Percentiles rank a stretch among this genome's conserved stretches.
Conservation (phyloP, 2,329 filamentous ascomycete species). For the Fusarium temperatum region DNA sequence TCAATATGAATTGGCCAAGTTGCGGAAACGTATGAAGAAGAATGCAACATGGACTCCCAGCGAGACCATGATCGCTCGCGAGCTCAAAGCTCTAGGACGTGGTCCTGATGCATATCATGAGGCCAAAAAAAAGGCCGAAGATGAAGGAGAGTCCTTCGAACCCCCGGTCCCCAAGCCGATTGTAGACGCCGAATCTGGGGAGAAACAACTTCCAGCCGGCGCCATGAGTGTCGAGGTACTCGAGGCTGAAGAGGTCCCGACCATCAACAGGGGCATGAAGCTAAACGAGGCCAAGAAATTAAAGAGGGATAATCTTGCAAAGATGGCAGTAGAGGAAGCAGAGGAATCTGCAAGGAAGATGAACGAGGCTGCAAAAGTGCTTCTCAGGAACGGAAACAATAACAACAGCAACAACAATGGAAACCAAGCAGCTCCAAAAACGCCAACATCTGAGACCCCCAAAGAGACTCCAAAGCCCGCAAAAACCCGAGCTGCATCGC, state of each 20-base stretch:
- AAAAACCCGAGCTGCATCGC: conserved; percentile 46
- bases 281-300: conserved; percentile 81
- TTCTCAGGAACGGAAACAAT: conserved; percentile 50
- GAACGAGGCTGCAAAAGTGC: conserved; percentile 56
- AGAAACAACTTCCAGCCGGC: conserved; percentile 64
- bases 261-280: conserved; percentile 79
- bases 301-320: conserved; percentile 72
- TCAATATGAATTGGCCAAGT: conserved; percentile 70
- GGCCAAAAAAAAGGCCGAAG: conserved; percentile 72
- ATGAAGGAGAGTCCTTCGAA: conserved; percentile 70
- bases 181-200: conserved; percentile 60
- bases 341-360: conserved; percentile 65
- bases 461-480: conserved; percentile 40
- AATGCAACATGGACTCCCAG: conserved; percentile 87
- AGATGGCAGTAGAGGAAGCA: conserved; percentile 69
- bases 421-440: conserved; percentile 39
- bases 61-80: conserved; percentile 84
- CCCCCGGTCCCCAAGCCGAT: conserved; percentile 47
- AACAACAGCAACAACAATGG: conserved; percentile 5
- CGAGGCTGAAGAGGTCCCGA: conserved; percentile 68
- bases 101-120: conserved; percentile 69
- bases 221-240: conserved; percentile 67
- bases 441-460: conserved; percentile 36
- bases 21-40: conserved; percentile 91
- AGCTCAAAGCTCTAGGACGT: conserved; percentile 76